These are phyloP conservation scores for Camillea tinctor DNA, from an alignment of 2,329 filamentous ascomycete species.

Conservation along the genomic window DNA sequence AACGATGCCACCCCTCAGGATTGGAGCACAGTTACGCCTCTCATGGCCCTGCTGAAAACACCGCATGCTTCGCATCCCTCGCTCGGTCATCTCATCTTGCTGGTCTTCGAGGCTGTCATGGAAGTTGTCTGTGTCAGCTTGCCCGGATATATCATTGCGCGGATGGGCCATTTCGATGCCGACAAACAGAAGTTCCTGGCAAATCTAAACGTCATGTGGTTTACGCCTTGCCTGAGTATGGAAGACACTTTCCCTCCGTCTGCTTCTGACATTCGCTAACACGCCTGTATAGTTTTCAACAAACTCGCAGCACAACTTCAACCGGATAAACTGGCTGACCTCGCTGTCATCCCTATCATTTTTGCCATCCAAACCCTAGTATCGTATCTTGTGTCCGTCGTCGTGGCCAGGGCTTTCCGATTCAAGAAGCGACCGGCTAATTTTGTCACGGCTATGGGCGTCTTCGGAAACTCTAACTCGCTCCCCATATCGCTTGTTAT, in stretches of 20 bases:
- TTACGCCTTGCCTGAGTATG: constrained; percentile 94
- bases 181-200: constrained; percentile 96
- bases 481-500: constrained; percentile 94
- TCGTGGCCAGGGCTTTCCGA: constrained; percentile 71
- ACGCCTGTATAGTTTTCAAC: constrained; percentile 70
- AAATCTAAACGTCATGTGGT: constrained; percentile 93
- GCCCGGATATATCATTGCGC: constrained; percentile 89
- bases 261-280: constrained; percentile 17
- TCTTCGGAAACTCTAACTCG: constrained; percentile 98
- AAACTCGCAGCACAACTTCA: constrained; percentile 95
- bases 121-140: constrained; percentile 76
- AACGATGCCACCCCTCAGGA: constrained; percentile 17
- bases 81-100: constrained; percentile 67
- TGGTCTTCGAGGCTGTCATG: constrained; percentile 78
- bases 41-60: constrained; percentile 39
- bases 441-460: constrained; percentile 94
- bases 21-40: background rate
- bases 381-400: constrained; percentile 74
- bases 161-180: constrained; percentile 88
- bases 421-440: constrained; percentile 86
- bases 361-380: constrained; percentile 85
- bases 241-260: constrained; percentile 10
- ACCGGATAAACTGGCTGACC: constrained; percentile 82
- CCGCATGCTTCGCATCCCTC: constrained; percentile 60
- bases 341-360: constrained; percentile 93